A percentile compares a stretch with the other conserved stretches of the same genome.
These are phyloP conservation scores for Symbiotaphrina buchneri DNA, from an alignment of 495 filamentous ascomycete species.

Conservation along the genomic window DNA sequence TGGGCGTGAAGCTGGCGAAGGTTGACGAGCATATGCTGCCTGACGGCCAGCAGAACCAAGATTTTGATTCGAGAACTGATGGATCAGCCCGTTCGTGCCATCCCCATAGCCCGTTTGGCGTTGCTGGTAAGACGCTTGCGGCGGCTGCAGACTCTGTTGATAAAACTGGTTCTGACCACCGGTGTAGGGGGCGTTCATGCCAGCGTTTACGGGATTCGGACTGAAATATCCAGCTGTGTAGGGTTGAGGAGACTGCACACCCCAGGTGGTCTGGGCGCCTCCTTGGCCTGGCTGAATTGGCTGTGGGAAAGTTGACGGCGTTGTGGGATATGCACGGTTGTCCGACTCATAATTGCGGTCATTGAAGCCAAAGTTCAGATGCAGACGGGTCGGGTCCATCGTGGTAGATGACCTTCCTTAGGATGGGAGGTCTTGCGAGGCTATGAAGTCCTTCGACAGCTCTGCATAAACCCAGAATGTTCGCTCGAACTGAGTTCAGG, in stretches of 20 bases:
- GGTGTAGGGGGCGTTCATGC: slow-evolving; percentile 14
- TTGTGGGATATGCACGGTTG: slow-evolving; percentile 79
- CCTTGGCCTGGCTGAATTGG: slow-evolving; percentile 27
- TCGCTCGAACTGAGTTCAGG: no score
- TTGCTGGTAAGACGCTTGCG: slow-evolving; percentile 25
- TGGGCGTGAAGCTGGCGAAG: slow-evolving; percentile 50
- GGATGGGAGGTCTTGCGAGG: background rate
- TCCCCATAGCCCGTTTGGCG: slow-evolving; percentile 25
- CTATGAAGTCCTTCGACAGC: background rate
- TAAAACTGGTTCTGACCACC: slow-evolving; percentile 30
- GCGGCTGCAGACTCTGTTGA: slow-evolving; percentile 22
- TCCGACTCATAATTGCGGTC: slow-evolving; percentile 33
- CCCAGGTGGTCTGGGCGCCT: slow-evolving; percentile 32
- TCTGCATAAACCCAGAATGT: background rate
- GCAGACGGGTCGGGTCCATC: slow-evolving; percentile 38
- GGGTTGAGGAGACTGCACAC: slow-evolving; percentile 11
- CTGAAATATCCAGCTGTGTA: slow-evolving; percentile 19
- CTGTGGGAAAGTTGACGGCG: slow-evolving; percentile 88
- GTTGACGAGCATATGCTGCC: slow-evolving; percentile 44
- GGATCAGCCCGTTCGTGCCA: slow-evolving; percentile 59
- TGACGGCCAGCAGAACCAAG: slow-evolving; percentile 43
- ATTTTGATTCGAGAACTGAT: slow-evolving; percentile 96
- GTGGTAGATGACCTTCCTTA: no score
- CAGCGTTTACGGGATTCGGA: slow-evolving; percentile 26
- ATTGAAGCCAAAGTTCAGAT: slow-evolving; percentile 46